A percentile compares a stretch with the other conserved stretches of the same genome.
Evolutionary conservation across 140 eudicot genomes (phyloP).

Genomic region (Ambrosia hybrid): DNA sequence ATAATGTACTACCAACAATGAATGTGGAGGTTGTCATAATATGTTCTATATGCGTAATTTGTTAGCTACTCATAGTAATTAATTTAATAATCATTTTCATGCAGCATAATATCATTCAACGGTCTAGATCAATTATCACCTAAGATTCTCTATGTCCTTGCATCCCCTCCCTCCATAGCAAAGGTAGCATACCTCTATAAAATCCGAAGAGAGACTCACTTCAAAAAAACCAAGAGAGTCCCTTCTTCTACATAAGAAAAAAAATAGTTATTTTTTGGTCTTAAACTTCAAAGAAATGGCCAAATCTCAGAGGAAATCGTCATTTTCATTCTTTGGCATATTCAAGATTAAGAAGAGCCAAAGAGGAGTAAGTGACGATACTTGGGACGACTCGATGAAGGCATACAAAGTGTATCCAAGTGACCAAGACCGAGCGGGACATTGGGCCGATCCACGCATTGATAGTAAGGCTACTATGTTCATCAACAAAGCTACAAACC

Average conservation of each 20-base stretch:
- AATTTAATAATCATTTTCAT: neutral
- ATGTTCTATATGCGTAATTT: slow-evolving; percentile 13
- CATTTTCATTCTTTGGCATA: slow-evolving; percentile 15
- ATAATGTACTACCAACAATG: slow-evolving; percentile 15
- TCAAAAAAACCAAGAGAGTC: slow-evolving; percentile 1
- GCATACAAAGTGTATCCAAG: slow-evolving; percentile 34
- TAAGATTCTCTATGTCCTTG: slow-evolving; percentile 28
- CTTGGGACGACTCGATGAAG: slow-evolving; percentile 31
- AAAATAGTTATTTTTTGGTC: neutral
- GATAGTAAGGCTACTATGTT: slow-evolving; percentile 30
- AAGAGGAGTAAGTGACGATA: slow-evolving; percentile 8
- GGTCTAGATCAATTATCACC: slow-evolving; percentile 18
- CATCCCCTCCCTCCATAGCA: slow-evolving; percentile 13
- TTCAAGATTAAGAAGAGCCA: slow-evolving; percentile 22
- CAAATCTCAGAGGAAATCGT: slow-evolving; percentile 23
- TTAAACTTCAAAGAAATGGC: neutral
- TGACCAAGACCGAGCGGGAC: slow-evolving; percentile 32
- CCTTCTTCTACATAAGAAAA: neutral
- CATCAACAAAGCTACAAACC: slow-evolving; percentile 23
- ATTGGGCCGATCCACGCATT: slow-evolving; percentile 33
- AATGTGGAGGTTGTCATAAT: slow-evolving; percentile 21
- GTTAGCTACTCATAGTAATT: slow-evolving; percentile 7
- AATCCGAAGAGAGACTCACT: slow-evolving; percentile 7
- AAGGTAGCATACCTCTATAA: slow-evolving; percentile 21
- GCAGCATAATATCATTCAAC: neutral